A percentile compares a stretch with the other conserved stretches of the same genome.
phyloP scores from a whole-genome alignment of 2,329 filamentous ascomycete genomes.

The Macrophomina tecta region DNA sequence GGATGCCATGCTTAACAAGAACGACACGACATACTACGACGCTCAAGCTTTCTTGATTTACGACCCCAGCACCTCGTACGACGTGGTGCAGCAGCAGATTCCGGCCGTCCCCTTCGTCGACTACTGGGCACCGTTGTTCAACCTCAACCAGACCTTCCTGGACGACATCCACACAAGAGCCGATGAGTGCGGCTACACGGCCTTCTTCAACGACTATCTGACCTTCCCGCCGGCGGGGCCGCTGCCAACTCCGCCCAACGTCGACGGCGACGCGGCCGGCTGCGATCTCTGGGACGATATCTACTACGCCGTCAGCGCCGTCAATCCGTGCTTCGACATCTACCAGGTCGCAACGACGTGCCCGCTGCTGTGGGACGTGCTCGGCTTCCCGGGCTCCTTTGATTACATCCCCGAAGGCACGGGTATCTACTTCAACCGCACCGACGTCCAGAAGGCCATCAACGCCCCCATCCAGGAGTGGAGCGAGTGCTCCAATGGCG shows the following conservation, averaged over 20 bases:
- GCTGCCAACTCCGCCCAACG: slow-evolving; percentile 59
- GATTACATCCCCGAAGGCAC: slow-evolving; percentile 49
- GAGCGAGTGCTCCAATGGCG: slow-evolving; percentile 61
- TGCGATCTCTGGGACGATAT: slow-evolving; percentile 59
- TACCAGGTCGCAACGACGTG: slow-evolving; percentile 53
- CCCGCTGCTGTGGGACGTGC: slow-evolving; percentile 41
- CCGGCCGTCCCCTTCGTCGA: slow-evolving; percentile 66
- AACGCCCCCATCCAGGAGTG: slow-evolving; percentile 66
- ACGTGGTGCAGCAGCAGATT: slow-evolving; percentile 58
- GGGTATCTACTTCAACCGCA: slow-evolving; percentile 58
- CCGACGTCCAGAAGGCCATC: slow-evolving; percentile 61
- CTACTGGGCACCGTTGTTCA: slow-evolving; percentile 65
- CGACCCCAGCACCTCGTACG: slow-evolving; percentile 68
- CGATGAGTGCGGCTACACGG: slow-evolving; percentile 66
- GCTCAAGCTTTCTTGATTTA: slow-evolving; percentile 67
- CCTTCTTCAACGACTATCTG: slow-evolving; percentile 66
- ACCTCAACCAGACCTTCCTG: slow-evolving; percentile 66
- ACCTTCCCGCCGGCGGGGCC: slow-evolving; percentile 71
- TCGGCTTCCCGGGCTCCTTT: slow-evolving; percentile 46
- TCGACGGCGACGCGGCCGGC: slow-evolving; percentile 47
- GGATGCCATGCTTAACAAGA: slow-evolving; percentile 71
- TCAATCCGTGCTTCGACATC: slow-evolving; percentile 60
- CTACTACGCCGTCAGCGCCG: slow-evolving; percentile 47
- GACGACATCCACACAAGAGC: slow-evolving; percentile 59
- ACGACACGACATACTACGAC: slow-evolving; percentile 71